Evolutionary conservation across 2,329 filamentous ascomycete species (phyloP), one percentile per base, ranked within the genome.

Genomic region (Paramyrothecium sp.): DNA sequence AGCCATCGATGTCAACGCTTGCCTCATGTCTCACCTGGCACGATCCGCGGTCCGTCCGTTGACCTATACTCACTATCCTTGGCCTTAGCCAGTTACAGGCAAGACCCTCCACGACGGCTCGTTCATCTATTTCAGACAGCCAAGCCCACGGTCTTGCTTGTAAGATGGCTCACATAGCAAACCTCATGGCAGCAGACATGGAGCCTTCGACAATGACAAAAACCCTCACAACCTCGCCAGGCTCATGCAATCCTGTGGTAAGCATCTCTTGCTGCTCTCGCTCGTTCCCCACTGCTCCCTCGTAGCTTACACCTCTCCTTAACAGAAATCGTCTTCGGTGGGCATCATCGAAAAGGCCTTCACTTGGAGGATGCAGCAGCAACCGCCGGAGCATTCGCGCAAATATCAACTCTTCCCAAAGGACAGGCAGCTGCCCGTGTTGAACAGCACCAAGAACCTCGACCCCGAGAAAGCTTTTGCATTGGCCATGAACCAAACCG

Each of bases 321-420:
- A 55, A 50, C 52, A 68, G 63, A 63, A 63, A 59, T 49, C 60
- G 62, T 63, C 60, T 55, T 61, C 59, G 56, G 54, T 61, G 53
- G 53, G 67, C 22, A 63, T 63, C 22, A 70, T 77, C 54, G 80
- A 83, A 58, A 85, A 81, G 71, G 73, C 80, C 16, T 81, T 78
- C 64, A 69, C 78, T 51, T 85, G 82, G 82, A 85, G 82, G 67
- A 85, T 87, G 81, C 78, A 83, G 61, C 81, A 84, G 59, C 51
- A 41, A 1, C 70, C 80, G 12, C 70, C 80, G 12, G 80, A 83
- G 49, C 68, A 65, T 34, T 64, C 73, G 7, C 78, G 80, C 57
- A 87, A 83, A 71, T 87, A 88, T 62, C 84, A 87, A 67, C 75
- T 87, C 46, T 88, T 88, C 63, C 81, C 84, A 58, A 80, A 75